Evolutionary conservation across 306 rosid genomes (phyloP), one percentile per base, ranked within the genome.

Genomic region (Vigna mungo): DNA sequence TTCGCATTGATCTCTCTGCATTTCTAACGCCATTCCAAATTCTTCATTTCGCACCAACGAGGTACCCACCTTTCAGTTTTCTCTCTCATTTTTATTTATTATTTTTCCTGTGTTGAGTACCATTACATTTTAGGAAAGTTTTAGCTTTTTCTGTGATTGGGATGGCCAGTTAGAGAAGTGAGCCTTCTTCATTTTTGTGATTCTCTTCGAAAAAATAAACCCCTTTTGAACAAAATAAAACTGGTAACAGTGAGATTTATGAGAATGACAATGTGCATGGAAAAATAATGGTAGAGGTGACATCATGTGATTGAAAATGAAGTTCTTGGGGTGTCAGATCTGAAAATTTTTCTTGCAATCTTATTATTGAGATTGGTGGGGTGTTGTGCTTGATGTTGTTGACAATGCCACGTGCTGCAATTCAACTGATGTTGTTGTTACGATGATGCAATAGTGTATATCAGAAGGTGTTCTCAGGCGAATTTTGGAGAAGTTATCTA

Each of bases 1-100:
- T 5, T 78, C 78, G 44, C 83, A 69, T 55, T 79, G 60, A 44
- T 81, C 76, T 85, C 81, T 59, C 85, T 75, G 77, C 87, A 82
- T 85, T 73, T 80, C 73, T 36, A 32, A 53, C 65, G 17, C 46
- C 70, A 23, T 70, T 55, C 76, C 75, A 2, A 60, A 73, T 17
- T 81, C 74, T 53, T 52, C 77, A 55, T 49, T 56, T 18, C n/a
- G 48, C 3, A 65, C 12, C 17, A 67, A 34, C 10, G 32, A 70
- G 77, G 88, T 81, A 61, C 43, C 46, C 25, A 36, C 16, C 23
- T 9, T 78, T 44, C 60, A 39, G 9, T 14, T 64, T 56, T 79
- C 56, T 78, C n/a, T 74, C 54, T 47, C 49, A 11, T 6, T 75
- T 34, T 80, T 14, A 20, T 75, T 17, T 9, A 3, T 62, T 34